A percentile compares a stretch with the other conserved stretches of the same genome.
These are phyloP conservation scores for Stipa capillata DNA, from an alignment of 176 grass and related monocot species.

Conservation along the genomic window DNA sequence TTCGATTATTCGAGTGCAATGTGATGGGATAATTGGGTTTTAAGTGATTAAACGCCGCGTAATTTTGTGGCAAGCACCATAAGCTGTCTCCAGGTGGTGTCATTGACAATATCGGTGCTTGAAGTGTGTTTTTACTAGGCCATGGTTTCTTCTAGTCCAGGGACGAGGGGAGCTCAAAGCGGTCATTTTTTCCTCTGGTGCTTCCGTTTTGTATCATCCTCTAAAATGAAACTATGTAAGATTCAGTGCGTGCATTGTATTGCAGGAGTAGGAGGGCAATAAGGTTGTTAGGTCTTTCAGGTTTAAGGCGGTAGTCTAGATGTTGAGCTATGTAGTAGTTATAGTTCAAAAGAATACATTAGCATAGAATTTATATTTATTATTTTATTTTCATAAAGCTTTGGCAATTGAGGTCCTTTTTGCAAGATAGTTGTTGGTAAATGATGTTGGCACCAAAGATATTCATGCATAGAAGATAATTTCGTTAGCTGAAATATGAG, in stretches of 20 bases:
- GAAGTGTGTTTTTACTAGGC: background rate
- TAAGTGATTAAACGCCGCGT: background rate
- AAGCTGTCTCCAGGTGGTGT: background rate
- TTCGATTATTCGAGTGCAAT: slow-evolving; percentile 16
- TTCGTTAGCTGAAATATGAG: background rate
- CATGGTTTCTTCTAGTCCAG: background rate
- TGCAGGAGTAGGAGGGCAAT: background rate
- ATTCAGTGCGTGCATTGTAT: background rate
- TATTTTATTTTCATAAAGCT: background rate
- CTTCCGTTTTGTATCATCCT: background rate
- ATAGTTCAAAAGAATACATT: background rate
- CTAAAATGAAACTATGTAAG: background rate
- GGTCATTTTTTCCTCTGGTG: background rate
- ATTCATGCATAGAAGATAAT: background rate
- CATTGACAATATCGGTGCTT: background rate
- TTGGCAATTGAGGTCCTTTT: background rate
- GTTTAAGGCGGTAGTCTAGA: background rate
- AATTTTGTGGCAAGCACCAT: background rate
- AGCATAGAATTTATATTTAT: background rate
- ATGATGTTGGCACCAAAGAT: background rate
- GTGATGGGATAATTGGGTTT: background rate
- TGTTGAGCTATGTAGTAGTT: background rate
- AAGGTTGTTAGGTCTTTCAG: background rate
- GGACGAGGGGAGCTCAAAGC: background rate
- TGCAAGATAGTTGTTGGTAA: background rate